These are phyloP conservation scores for Epicoccum nigrum DNA, from an alignment of 2,329 filamentous ascomycete genomes.

Conservation along the genomic window DNA sequence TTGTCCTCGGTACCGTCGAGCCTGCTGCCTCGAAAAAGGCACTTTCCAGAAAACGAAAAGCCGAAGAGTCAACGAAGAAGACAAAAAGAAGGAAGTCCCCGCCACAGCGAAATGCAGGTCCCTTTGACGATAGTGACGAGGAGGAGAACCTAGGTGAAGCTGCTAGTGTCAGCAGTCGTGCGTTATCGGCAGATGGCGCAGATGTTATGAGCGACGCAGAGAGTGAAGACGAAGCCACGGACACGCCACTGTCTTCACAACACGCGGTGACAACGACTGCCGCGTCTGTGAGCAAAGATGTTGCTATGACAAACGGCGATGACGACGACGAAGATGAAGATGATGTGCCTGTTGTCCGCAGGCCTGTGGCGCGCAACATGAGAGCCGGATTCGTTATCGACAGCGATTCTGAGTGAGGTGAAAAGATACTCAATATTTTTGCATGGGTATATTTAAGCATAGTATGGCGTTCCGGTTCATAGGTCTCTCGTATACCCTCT, in stretches of 20 bases:
- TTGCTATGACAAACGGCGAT: constrained; percentile 40
- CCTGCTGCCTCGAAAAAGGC: constrained; percentile 38
- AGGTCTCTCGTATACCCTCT: constrained; percentile 32
- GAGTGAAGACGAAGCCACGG: constrained; percentile 43
- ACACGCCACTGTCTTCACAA: constrained; percentile 51
- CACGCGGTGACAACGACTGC: constrained; percentile 11
- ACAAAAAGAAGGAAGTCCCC: constrained; percentile 43
- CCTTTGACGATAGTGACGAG: constrained; percentile 40
- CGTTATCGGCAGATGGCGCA: constrained; percentile 29
- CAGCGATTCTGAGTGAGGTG: constrained; percentile 50
- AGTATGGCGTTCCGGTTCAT: constrained; percentile 25
- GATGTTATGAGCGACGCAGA: constrained; percentile 24
- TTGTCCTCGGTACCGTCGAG: constrained; percentile 52
- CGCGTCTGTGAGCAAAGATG: constrained; percentile 23
- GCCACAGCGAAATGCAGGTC: constrained; percentile 33
- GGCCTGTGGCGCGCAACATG: constrained; percentile 44
- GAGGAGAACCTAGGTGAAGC: constrained; percentile 31
- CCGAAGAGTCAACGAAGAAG: constrained; percentile 25
- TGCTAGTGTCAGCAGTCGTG: constrained; percentile 34
- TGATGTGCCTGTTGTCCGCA: constrained; percentile 42
- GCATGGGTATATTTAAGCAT: constrained; percentile 21
- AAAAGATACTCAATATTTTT: background rate
- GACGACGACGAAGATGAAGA: constrained; percentile 48
- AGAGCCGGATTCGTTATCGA: constrained; percentile 54
- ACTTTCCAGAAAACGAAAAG: constrained; percentile 44